Base-by-base conservation (phyloP, 148 eudicot genomes). In the Hydrangea macrophylla region DNA sequence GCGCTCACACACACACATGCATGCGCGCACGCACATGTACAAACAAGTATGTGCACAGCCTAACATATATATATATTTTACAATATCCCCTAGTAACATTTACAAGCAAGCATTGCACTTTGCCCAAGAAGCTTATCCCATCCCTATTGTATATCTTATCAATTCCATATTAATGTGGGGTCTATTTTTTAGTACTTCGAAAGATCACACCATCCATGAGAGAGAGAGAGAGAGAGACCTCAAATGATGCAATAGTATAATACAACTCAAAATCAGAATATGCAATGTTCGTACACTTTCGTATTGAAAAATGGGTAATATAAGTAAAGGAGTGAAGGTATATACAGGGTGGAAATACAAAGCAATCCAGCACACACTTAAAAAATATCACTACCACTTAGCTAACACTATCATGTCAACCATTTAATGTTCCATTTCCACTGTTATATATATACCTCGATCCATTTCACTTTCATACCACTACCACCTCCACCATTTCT, bases 51-150 rank as follows among this genome's bases (percentile, higher is more conserved):
- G 8, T 35, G 39, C 39, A 35, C 39, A 35, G n/a, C n/a, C n/a
- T n/a, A n/a, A 48, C 5, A 48, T 22, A 37, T 8, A 36, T 9
- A 37, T 36, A 60, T 36, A 61, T 61, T 17, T 60, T 32, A 32
- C 23, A 18, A 60, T 60, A 33, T 32, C 20, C n/a, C n/a, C 15
- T 1, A 35, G 9, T 53, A 18, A 22, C 62, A 70, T 50, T 33
- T 61, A 23, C 26, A 61, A 71, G 64, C 67, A 72, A 68, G 26
- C 33, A 42, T 42, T 31, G 80, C 80, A 72, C 80, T 72, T 13
- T 72, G 55, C 65, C 76, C 80, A 42, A 77, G 80, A 68, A 77
- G 56, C 70, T 68, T 64, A 62, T 67, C 76, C 73, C 73, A 72
- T 77, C 35, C 76, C 60, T 72, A 40, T 59, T 77, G 68, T 57